Conservation (phyloP, 2,329 filamentous ascomycete species). For the Xylariaceae sp. region DNA sequence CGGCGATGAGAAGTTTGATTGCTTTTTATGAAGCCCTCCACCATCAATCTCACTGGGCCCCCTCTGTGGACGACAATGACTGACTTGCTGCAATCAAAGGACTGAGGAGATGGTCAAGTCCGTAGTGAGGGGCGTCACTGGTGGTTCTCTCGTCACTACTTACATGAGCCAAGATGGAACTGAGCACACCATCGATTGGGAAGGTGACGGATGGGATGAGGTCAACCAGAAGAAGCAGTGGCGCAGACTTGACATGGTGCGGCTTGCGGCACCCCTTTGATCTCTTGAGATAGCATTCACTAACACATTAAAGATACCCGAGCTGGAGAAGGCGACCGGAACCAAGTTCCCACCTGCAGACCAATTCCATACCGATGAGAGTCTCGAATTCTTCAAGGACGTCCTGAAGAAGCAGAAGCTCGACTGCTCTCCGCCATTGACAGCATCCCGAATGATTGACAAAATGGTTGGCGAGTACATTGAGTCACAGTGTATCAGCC, state of each 20-base stretch:
- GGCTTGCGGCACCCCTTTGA: not conserved
- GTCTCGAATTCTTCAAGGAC: conserved; percentile 80
- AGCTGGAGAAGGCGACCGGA: conserved; percentile 82
- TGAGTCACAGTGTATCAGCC: conserved; percentile 74
- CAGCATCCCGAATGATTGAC: conserved; percentile 94
- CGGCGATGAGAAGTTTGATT: too few species aligned
- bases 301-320: conserved; percentile 57
- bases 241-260: conserved; percentile 81
- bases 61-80: not conserved
- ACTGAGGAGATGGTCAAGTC: conserved; percentile 92
- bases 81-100: conserved; percentile 1
- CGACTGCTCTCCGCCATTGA: conserved; percentile 85
- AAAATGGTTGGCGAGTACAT: conserved; percentile 93
- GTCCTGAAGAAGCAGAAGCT: conserved; percentile 67
- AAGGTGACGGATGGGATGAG: conserved; percentile 33
- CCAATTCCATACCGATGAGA: conserved; percentile 85
- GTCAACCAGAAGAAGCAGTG: conserved; percentile 60
- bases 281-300: not conserved
- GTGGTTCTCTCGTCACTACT: conserved; percentile 71
- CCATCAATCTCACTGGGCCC: too few species aligned
- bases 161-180: conserved; percentile 87
- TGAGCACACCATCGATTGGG: conserved; percentile 91
- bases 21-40: too few species aligned
- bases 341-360: conserved; percentile 92
- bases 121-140: conserved; percentile 85